Conservation (phyloP, 2,329 filamentous ascomycete genomes). For the Penicillium rolfsii region DNA sequence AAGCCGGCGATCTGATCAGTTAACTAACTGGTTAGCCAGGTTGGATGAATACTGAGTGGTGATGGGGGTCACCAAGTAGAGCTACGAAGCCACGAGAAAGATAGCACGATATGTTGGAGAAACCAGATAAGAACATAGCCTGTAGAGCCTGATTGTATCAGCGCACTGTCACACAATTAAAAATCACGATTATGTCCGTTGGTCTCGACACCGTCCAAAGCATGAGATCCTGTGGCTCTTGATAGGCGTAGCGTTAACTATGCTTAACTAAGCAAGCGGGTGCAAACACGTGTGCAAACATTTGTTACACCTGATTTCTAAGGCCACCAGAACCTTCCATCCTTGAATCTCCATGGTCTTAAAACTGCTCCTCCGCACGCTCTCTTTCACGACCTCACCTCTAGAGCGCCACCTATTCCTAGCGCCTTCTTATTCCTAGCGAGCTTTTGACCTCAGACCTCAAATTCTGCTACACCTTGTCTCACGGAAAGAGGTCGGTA, state of each 20-base stretch:
- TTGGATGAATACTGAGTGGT: neutral
- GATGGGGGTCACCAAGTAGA: neutral
- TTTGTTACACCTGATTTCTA: constrained; percentile 22
- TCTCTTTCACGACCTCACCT: constrained; percentile 1
- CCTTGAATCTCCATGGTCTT: neutral
- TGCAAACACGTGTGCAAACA: constrained; percentile 17
- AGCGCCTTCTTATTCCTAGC: neutral
- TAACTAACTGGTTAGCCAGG: too few species aligned
- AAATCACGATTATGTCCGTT: neutral
- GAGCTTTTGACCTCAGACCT: neutral
- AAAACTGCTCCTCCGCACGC: neutral
- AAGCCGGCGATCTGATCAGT: neutral
- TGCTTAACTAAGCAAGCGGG: neutral
- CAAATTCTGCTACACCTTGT: neutral
- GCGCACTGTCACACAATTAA: neutral
- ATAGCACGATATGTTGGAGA: neutral
- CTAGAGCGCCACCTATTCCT: neutral
- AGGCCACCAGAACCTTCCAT: constrained; percentile 14
- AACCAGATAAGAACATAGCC: neutral
- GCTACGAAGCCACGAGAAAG: neutral
- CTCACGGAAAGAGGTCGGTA: neutral
- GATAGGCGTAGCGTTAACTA: too few species aligned
- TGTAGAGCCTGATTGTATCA: neutral
- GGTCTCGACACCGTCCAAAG: neutral
- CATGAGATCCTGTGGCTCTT: neutral